phyloP scores from a whole-genome alignment of 192 early-diverging fungal genomes.

The Irineochytrium annulatum region DNA sequence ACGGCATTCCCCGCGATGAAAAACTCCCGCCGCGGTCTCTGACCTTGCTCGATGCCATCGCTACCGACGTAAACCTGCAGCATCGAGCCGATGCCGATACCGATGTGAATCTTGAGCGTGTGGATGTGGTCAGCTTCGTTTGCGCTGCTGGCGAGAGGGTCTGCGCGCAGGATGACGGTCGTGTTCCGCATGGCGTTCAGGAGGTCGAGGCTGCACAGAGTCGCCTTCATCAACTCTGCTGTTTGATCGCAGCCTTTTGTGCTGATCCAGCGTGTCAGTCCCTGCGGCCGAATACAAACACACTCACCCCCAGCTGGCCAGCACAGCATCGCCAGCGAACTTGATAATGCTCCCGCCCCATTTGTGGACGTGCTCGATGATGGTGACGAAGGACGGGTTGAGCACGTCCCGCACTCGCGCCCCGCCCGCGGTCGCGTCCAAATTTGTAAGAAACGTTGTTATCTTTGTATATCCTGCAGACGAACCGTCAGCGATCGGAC shows the following conservation, averaged over 20 bases:
- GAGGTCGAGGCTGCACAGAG: too few relatives aligned
- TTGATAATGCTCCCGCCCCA: conserved; percentile 17
- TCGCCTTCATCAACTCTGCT: too few relatives aligned
- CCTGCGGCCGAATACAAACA: too few relatives aligned
- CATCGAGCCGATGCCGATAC: conserved; percentile 17
- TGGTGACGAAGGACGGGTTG: conserved; percentile 17
- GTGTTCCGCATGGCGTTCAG: too few relatives aligned
- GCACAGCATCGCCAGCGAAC: conserved; percentile 25
- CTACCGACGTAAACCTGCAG: conserved; percentile 19
- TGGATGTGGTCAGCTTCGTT: too few relatives aligned
- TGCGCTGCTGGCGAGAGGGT: too few relatives aligned
- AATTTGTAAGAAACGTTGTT: neutral
- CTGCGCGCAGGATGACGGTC: too few relatives aligned
- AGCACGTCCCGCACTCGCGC: conserved; percentile 21
- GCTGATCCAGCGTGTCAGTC: too few relatives aligned
- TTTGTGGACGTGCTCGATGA: conserved; percentile 20
- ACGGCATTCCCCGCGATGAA: conserved; percentile 23
- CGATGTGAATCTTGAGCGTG: conserved; percentile 30
- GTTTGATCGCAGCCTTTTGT: too few relatives aligned
- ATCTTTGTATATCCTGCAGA: too few relatives aligned
- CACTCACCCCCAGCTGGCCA: conserved; percentile 22
- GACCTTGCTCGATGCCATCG: neutral
- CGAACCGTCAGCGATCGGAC: neutral
- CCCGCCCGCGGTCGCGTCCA: neutral
- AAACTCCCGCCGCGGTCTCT: conserved; percentile 10